Conservation (phyloP, 192 early-diverging fungal species). For the Entophlyctis helioformis region DNA sequence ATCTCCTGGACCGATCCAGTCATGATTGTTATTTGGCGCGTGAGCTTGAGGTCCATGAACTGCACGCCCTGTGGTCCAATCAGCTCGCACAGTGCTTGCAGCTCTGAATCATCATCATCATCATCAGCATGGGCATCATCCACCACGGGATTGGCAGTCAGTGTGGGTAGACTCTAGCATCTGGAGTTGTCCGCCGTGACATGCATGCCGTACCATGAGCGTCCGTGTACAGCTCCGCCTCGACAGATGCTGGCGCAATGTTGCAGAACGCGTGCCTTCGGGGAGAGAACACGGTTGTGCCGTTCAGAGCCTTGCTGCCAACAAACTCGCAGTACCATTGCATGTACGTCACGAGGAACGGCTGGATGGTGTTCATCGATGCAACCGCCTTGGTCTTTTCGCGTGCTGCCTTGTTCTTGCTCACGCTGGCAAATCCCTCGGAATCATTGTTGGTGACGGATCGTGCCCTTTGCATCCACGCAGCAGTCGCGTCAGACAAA, state of each 20-base stretch:
- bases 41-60: constrained; percentile 23
- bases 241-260: constrained; percentile 1
- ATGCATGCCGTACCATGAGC: constrained; percentile 9
- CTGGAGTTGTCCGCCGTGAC: too few relatives aligned
- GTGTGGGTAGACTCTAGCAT: too few relatives aligned
- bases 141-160: too few relatives aligned
- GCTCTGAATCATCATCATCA: constrained; percentile 10
- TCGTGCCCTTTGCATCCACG: constrained; percentile 16
- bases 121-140: too few relatives aligned
- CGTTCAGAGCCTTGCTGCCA: constrained; percentile 8
- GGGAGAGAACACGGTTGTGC: constrained; percentile 12
- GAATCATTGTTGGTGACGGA: background rate
- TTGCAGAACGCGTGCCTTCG: constrained; percentile 8
- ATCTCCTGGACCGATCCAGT: background rate
- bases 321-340: constrained; percentile 20
- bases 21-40: constrained; percentile 5
- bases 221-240: constrained; percentile 22
- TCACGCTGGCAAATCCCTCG: too few relatives aligned
- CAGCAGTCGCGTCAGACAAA: constrained; percentile 3
- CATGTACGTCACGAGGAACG: constrained; percentile 14
- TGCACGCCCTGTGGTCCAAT: constrained; percentile 18
- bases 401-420: constrained; percentile 1
- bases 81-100: constrained; percentile 15
- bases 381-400: constrained; percentile 4
- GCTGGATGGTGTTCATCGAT: constrained; percentile 8